A percentile compares a stretch with the other conserved stretches of the same genome.
These are phyloP conservation scores for Lepidium didymum DNA, from an alignment of 345 rosid genomes.

Conservation along the genomic window DNA sequence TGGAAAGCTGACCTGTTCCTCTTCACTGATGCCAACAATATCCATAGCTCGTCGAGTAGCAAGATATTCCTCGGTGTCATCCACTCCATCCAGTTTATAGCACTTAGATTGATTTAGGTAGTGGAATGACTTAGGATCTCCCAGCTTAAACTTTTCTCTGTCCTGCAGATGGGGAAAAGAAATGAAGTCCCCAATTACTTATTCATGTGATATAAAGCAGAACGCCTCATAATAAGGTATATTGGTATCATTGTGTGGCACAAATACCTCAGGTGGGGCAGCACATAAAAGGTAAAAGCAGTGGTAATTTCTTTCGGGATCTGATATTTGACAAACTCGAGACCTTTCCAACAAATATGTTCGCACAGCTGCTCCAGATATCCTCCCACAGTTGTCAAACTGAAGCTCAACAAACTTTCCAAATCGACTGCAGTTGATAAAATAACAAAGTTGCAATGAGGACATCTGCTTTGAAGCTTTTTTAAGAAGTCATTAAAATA, in stretches of 20 bases:
- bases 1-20: constrained; percentile 70
- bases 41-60: constrained; percentile 99
- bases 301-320: constrained; percentile 98
- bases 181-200: constrained; percentile 1
- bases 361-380: constrained; percentile 96
- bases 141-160: constrained; percentile 75
- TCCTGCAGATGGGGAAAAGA: constrained; percentile 43
- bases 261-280: constrained; percentile 87
- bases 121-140: constrained; percentile 61
- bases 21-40: constrained; percentile 93
- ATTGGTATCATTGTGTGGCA: not conserved
- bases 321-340: constrained; percentile 98
- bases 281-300: constrained; percentile 97
- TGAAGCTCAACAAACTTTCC: constrained; percentile 99
- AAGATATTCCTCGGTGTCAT: constrained; percentile 83
- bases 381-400: constrained; percentile 97
- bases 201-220: not conserved
- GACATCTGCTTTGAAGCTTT: not conserved
- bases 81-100: constrained; percentile 73
- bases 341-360: constrained; percentile 96
- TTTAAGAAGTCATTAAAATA: not conserved
- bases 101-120: constrained; percentile 90
- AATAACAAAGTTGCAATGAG: not conserved
- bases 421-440: constrained; percentile 67
- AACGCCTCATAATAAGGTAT: constrained; percentile 4